Evolutionary conservation across 2,329 filamentous ascomycete genomes (phyloP).

Genomic region (Fusarium incarnatum): DNA sequence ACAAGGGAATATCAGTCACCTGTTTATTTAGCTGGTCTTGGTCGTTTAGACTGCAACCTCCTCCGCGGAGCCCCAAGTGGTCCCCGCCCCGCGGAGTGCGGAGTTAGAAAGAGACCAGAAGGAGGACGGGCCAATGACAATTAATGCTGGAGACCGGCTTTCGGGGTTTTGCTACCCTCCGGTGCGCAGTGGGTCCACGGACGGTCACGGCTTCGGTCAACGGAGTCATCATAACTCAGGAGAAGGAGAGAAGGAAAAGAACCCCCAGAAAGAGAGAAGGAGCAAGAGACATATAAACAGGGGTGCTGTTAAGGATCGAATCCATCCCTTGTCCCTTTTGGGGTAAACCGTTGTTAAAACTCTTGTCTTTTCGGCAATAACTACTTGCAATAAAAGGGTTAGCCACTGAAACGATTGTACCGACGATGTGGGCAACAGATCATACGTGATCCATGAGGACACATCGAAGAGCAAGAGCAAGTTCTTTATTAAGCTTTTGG

Average conservation of each 20-base stretch:
- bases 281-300: not conserved
- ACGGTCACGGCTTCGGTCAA: slow-evolving; percentile 14
- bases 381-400: slow-evolving; percentile 6
- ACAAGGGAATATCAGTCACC: not conserved
- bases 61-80: slow-evolving; percentile 23
- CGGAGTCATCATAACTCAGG: slow-evolving; percentile 4
- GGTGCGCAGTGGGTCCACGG: slow-evolving; percentile 30
- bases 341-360: not conserved
- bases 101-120: slow-evolving; percentile 27
- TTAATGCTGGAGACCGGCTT: slow-evolving; percentile 34
- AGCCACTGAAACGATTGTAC: not conserved
- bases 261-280: not conserved
- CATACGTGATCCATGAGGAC: slow-evolving; percentile 7
- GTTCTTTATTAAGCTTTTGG: slow-evolving; percentile 9
- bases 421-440: not conserved
- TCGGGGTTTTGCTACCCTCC: slow-evolving; percentile 47
- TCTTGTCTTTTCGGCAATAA: slow-evolving; percentile 1
- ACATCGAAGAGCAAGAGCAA: not conserved
- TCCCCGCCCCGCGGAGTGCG: slow-evolving; percentile 36
- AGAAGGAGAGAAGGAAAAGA: slow-evolving; percentile 9
- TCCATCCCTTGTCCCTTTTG: slow-evolving; percentile 3
- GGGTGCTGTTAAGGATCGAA: slow-evolving; percentile 3
- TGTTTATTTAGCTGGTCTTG: not conserved
- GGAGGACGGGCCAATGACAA: slow-evolving; percentile 1
- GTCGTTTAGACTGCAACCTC: slow-evolving; percentile 1